A percentile compares a stretch with the other conserved stretches of the same genome.
phyloP scores from a whole-genome alignment of 1,284 basidiomycete species.

The Fomitopsis palustris region DNA sequence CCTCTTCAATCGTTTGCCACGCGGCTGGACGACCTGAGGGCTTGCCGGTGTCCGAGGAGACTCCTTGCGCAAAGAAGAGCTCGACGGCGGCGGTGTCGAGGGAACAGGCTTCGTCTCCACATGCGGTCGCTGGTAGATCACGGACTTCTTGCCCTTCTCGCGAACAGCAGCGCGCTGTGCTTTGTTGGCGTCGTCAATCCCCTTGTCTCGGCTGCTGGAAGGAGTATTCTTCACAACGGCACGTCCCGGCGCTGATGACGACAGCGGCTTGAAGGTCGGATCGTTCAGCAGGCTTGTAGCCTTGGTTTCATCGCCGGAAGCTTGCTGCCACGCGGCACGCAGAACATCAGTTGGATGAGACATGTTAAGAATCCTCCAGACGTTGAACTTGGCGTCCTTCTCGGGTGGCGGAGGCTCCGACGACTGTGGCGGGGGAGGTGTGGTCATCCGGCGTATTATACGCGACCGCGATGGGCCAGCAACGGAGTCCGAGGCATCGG shows the following conservation, averaged over 20 bases:
- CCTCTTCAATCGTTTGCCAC: conserved; percentile 51
- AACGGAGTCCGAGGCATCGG: conserved; percentile 40
- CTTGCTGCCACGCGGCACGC: conserved; percentile 61
- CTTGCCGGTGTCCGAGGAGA: conserved; percentile 43
- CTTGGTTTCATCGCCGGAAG: conserved; percentile 51
- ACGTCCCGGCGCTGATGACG: conserved; percentile 21
- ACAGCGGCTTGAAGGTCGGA: conserved; percentile 46
- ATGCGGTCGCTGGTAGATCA: conserved; percentile 64
- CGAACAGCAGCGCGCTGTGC: conserved; percentile 57
- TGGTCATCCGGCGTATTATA: conserved; percentile 43
- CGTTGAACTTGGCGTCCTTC: conserved; percentile 39
- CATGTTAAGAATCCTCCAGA: conserved; percentile 43
- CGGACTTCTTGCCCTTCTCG: conserved; percentile 73
- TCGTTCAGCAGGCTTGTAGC: conserved; percentile 59
- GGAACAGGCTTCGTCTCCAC: conserved; percentile 33
- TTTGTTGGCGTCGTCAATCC: conserved; percentile 64
- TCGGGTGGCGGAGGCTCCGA: conserved; percentile 11
- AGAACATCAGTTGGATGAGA: conserved; percentile 50
- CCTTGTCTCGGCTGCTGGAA: conserved; percentile 60
- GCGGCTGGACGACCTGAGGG: conserved; percentile 36
- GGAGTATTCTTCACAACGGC: conserved; percentile 21
- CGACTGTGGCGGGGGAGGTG: conserved; percentile 27
- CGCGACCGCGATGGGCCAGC: conserved; percentile 46
- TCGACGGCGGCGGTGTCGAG: conserved; percentile 15
- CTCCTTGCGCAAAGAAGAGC: conserved; percentile 12